A percentile compares a stretch with the other conserved stretches of the same genome.
Conservation (phyloP, 768 basidiomycete species). For the Hirschioporus abietinus region DNA sequence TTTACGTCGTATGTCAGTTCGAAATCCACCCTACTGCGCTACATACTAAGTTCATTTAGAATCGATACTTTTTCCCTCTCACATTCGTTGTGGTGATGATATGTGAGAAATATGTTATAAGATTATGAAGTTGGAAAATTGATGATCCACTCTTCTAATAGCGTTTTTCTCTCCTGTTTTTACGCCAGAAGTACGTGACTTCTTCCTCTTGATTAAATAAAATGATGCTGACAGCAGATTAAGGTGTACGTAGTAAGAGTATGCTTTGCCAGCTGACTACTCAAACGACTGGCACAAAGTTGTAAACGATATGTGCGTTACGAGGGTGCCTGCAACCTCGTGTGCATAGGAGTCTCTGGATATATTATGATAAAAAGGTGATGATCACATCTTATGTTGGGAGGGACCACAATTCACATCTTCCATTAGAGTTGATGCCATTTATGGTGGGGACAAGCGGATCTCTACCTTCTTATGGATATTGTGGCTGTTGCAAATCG, state of each 20-base stretch:
- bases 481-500: not conserved
- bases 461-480: not conserved
- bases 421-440: slow-evolving; percentile 22
- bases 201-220: slow-evolving; percentile 3
- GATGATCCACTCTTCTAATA: not conserved
- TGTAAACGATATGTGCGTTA: slow-evolving; percentile 27
- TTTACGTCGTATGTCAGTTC: not conserved
- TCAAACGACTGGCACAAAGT: not conserved
- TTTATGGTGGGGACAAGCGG: slow-evolving; percentile 18
- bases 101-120: slow-evolving; percentile 15
- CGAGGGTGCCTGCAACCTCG: slow-evolving; percentile 41
- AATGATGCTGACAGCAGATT: not conserved
- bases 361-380: slow-evolving; percentile 49
- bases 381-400: slow-evolving; percentile 25
- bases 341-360: slow-evolving; percentile 45
- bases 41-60: slow-evolving; percentile 29
- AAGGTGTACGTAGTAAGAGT: not conserved
- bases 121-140: not conserved
- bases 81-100: slow-evolving; percentile 53
- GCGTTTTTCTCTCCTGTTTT: slow-evolving; percentile 20
- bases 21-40: not conserved
- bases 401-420: not conserved
- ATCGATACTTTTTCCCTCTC: slow-evolving; percentile 59
- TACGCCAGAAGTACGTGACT: slow-evolving; percentile 10
- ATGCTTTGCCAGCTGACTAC: not conserved